phyloP scores from a whole-genome alignment of 2,329 filamentous ascomycete genomes.

The Chrysoporthe deuterocubensis region DNA sequence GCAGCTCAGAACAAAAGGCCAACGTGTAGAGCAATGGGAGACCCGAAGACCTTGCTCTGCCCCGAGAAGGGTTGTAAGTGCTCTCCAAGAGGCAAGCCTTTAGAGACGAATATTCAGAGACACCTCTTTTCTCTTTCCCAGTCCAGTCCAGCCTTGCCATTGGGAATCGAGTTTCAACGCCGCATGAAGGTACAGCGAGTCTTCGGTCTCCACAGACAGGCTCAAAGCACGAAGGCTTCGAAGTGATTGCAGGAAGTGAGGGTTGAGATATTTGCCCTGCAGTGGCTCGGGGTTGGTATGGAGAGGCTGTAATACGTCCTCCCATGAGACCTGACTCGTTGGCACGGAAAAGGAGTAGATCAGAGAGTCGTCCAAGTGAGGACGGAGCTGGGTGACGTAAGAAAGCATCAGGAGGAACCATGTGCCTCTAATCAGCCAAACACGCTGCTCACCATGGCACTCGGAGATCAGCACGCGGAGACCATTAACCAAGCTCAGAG shows the following conservation, averaged over 20 bases:
- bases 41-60: no score
- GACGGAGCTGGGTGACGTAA: constrained; percentile 37
- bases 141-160: constrained; percentile 34
- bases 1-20: no score
- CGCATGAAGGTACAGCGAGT: constrained; percentile 17
- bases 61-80: no score
- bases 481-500: constrained; percentile 32
- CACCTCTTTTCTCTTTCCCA: constrained; percentile 25
- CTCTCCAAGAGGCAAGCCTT: no score
- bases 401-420: constrained; percentile 33
- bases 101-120: constrained; percentile 22
- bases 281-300: background rate
- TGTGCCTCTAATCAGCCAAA: constrained; percentile 31
- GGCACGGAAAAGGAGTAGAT: constrained; percentile 11
- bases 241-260: constrained; percentile 4
- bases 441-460: background rate
- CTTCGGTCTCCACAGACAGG: background rate
- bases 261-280: background rate
- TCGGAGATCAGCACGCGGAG: constrained; percentile 29
- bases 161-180: constrained; percentile 32
- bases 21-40: no score
- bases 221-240: constrained; percentile 8
- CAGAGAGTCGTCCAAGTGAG: constrained; percentile 30
- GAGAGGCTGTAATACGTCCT: background rate
- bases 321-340: background rate